Conservation (phyloP, 441 rosid species). For the Sinapis alba region DNA sequence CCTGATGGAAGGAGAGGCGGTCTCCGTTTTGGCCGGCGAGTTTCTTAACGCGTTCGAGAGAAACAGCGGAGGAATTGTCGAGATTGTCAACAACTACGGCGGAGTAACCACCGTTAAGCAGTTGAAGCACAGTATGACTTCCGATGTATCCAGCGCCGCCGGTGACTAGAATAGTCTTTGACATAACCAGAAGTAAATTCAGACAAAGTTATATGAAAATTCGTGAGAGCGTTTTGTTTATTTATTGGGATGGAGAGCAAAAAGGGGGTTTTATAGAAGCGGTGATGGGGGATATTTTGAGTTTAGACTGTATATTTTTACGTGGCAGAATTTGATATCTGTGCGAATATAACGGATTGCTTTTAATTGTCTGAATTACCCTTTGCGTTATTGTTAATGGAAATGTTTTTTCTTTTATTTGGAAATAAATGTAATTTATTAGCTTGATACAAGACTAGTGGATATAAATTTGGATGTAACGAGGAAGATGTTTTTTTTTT, state of each 20-base stretch:
- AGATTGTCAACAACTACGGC: slow-evolving; percentile 80
- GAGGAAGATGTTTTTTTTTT: neutral
- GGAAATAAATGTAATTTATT: neutral
- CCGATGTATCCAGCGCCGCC: slow-evolving; percentile 99
- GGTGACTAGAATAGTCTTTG: slow-evolving; percentile 65
- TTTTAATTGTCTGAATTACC: neutral
- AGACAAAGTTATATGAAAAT: neutral
- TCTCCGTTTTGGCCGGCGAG: slow-evolving; percentile 60
- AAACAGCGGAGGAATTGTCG: slow-evolving; percentile 65
- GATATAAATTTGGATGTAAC: neutral
- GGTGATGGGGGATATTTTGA: neutral
- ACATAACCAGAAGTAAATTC: slow-evolving; percentile 38
- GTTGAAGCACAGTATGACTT: slow-evolving; percentile 87
- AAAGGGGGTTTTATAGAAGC: slow-evolving; percentile 28
- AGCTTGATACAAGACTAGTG: neutral
- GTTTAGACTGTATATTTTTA: slow-evolving; percentile 31
- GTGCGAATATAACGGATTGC: slow-evolving; percentile 29
- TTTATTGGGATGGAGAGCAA: slow-evolving; percentile 9
- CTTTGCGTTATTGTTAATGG: slow-evolving; percentile 10
- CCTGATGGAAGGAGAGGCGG: slow-evolving; percentile 71
- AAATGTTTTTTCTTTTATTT: neutral
- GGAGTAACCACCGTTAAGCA: slow-evolving; percentile 65
- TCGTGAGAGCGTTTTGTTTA: slow-evolving; percentile 21
- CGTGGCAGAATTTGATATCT: slow-evolving; percentile 12
- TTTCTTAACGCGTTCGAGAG: slow-evolving; percentile 62